Base-by-base conservation (phyloP, 176 grass and related monocot species). In the Microstegium vimineum region DNA sequence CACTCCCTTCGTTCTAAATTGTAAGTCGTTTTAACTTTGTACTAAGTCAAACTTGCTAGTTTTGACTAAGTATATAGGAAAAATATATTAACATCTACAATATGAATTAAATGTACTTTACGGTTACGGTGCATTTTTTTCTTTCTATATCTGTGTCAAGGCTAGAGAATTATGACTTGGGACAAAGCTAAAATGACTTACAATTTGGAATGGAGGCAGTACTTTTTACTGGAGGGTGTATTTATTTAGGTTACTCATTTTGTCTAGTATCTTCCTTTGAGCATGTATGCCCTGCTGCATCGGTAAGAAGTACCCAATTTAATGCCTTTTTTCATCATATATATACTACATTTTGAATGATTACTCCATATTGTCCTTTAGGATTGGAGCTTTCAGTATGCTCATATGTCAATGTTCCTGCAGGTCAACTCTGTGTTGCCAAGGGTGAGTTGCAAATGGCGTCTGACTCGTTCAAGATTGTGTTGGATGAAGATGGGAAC, bases 351-450 rank as follows among this genome's bases (percentile, higher is more conserved):
- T 74, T 83, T 75, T 52, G 22, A 22, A 52, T 65, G 38, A 61
- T 77, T 80, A 30, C 20, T 41, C 3, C 14, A 57, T 43, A 60
- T 9, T 59, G 36, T 38, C n/a, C 1, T 42, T 18, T 41, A 61
- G 51, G 66, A 80, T 46, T 77, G 12, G 31, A 46, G 41, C 30
- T 88, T 85, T 70, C 34, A 71, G 34, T 86, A 77, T 61, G 15
- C 68, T 64, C 36, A 69, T 71, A 34, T 90, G 13, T 54, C 51
- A 33, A 85, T 61, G 45, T 62, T 74, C 20, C 73, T 83, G 18
- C 80, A 97, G 94, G 92, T 93, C 95, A 94, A 74, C 92, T 98
- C 35, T 98, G 90, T 69, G 85, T 98, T 36, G 95, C 90, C 57
- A 94, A 94, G 88, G 90, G 87, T 56, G 95, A 98, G 84, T 69